Base-by-base conservation (phyloP, 352 stramenopile species). In the Pythium grandisporangium region DNA sequence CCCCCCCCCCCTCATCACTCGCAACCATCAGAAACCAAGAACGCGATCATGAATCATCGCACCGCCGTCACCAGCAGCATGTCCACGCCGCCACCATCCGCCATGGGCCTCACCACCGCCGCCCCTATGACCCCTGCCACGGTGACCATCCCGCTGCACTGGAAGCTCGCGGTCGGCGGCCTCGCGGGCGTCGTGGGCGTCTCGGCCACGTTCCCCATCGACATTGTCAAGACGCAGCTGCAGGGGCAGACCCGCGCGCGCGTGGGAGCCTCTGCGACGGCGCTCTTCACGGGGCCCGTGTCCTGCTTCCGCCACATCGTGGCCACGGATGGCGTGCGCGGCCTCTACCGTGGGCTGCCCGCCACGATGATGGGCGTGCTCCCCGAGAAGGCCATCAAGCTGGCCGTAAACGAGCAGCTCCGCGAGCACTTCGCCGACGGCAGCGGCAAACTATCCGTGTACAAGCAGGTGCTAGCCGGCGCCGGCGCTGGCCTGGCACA, bases 141-240 rank as follows among this genome's bases (percentile, higher is more conserved):
- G 16, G 53, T 61, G 37, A 48, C 59, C 41, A 83, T 95, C 36
- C 77, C 79, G 29, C 73, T 95, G 39, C 53, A 87, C 42, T 60
- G 70, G 52, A 89, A 96, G 53, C 78, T 97, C 23, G 65, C 65
- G 6, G 65, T 96, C 14, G 84, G 84, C 30, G 78, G 77, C 26
- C 66, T 96, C 33, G 86, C 88, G 6, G 87, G 86, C 8, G 75
- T 77, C 42, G 66, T 96, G 27, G 88, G 84, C 35, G 81, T 87
- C 43, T 63, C 70, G 27, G 51, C 76, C 8, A 91, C 93, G 10
- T 96, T 95, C 66, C 87, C 88, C 32, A 81, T 97, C 44, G 89
- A 97, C 66, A 80, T 96, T 38, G 72, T 96, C 53, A 97, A 97
- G 68, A 97, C 89, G 12, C 72, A 93, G 19, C 61, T 97, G 53